Base-by-base conservation (phyloP, 208 protist genomes). In the Leishmania amazonensis region DNA sequence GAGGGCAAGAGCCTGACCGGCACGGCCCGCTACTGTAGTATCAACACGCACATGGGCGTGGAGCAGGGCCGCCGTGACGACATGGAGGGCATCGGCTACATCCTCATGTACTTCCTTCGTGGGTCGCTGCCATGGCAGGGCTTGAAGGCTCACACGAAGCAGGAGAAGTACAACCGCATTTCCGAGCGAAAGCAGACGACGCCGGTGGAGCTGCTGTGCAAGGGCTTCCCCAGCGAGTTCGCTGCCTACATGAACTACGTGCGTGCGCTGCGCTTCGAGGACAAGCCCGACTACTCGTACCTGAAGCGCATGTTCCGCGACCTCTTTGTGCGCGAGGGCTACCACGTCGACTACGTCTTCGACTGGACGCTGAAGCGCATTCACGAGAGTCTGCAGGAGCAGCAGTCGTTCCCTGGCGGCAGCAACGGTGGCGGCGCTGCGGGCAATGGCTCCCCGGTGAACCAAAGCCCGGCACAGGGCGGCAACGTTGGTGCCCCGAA, bases 101-200 rank as follows among this genome's bases (percentile, higher is more conserved):
- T 99, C 47, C 89, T 99, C n/a, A 97, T 99, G 86, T 99, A 99
- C 90, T 99, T 99, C 82, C 85, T 99, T 47, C 94, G 98, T 47
- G 99, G 99, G 28, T 95, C 90, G 51, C 90, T 99, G 65, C 99
- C 99, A 58, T 99, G 99, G 99, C 99, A 99, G 90, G 99, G 98
- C 0, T 86, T 99, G 9, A 97, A 97, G 81, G 96, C 98, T 1
- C 88, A 93, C 70, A 99, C 97, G 13, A 99, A 99, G 88, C 94
- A 99, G 88, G 97, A 99, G 78, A 99, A 99, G 84, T 99, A 99
- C 87, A 98, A 99, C 70, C 98, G 96, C 76, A 99, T 99, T 83
- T 92, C 89, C 47, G 98, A 99, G 83, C 97, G 96, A 75, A 99
- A 99, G 93, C 96, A 98, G 87, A 89, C 88, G 38, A 99, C 97